Conservation (phyloP, 805 yeast species). For the Komagataella ulmi region DNA sequence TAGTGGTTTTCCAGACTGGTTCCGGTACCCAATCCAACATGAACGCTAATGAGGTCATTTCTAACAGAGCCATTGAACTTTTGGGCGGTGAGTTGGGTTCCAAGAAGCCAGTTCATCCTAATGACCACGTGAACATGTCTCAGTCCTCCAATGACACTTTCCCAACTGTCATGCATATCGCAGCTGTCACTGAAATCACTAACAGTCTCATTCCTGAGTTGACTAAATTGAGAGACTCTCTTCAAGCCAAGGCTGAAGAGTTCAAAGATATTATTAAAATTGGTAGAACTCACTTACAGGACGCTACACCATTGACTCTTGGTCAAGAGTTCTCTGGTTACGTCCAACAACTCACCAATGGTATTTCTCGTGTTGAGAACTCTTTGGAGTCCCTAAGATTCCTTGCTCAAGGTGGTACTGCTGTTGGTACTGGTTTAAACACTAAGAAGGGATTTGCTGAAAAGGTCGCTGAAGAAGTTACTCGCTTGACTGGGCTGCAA, state of each 20-base stretch:
- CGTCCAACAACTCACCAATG: slow-evolving; percentile 85
- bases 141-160: slow-evolving; percentile 98
- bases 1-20: slow-evolving; percentile 98
- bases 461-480: slow-evolving; percentile 75
- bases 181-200: slow-evolving; percentile 86
- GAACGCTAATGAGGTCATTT: slow-evolving; percentile 98
- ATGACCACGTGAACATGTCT: slow-evolving; percentile 96
- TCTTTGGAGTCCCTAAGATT: slow-evolving; percentile 62
- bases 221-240: slow-evolving; percentile 62
- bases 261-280: slow-evolving; percentile 86
- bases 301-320: slow-evolving; percentile 93
- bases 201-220: slow-evolving; percentile 70
- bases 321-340: slow-evolving; percentile 98
- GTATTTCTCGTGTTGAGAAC: slow-evolving; percentile 74
- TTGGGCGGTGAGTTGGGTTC: slow-evolving; percentile 89
- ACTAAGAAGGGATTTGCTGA: slow-evolving; percentile 83
- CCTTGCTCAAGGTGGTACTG: slow-evolving; percentile 99
- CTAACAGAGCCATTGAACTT: slow-evolving; percentile 94
- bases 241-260: slow-evolving; percentile 68
- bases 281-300: slow-evolving; percentile 98
- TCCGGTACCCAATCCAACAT: slow-evolving; percentile 98
- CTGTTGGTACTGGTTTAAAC: slow-evolving; percentile 97
- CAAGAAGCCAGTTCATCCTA: slow-evolving; percentile 92
- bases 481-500: slow-evolving; percentile 75
- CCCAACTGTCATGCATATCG: slow-evolving; percentile 99